These are phyloP conservation scores for Nematocida homosporus DNA, from an alignment of 371 early-diverging fungal genomes.

Conservation along the genomic window DNA sequence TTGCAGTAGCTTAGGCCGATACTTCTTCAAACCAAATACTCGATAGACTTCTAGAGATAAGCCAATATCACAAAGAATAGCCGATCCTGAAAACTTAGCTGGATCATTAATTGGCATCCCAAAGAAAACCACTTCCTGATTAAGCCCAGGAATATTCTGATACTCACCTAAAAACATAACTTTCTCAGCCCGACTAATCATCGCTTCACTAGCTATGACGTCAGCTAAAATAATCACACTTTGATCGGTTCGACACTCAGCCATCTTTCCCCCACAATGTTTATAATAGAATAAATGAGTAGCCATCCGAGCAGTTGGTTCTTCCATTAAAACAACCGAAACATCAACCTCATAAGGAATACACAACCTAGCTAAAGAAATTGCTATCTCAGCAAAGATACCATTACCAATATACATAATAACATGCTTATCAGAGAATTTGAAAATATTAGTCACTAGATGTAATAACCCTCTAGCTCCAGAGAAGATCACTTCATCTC, in stretches of 20 bases:
- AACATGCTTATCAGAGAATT: conserved; percentile 30
- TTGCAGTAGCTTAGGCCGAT: conserved; percentile 52
- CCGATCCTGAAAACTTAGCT: conserved; percentile 5
- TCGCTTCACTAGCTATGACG: conserved; percentile 7
- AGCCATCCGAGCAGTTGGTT: conserved; percentile 8
- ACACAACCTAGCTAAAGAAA: conserved; percentile 32
- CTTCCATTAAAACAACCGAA: conserved; percentile 8
- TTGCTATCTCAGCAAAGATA: conserved; percentile 46
- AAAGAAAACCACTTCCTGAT: conserved; percentile 46
- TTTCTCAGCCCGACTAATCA: conserved; percentile 21
- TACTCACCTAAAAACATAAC: conserved; percentile 47
- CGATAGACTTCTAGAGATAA: conserved; percentile 28
- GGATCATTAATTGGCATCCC: conserved; percentile 23
- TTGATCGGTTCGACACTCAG: conserved; percentile 20
- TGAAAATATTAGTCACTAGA: conserved; percentile 43
- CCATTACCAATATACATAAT: conserved; percentile 34
- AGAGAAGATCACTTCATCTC: conserved; percentile 34
- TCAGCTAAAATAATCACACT: conserved; percentile 43
- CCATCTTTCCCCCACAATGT: conserved; percentile 2
- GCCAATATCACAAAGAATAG: conserved; percentile 51
- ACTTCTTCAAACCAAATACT: conserved; percentile 26
- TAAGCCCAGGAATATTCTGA: conserved; percentile 8
- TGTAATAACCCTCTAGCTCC: conserved; percentile 44
- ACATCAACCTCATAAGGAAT: conserved; percentile 34
- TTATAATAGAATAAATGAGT: conserved; percentile 51